Percentiles rank a stretch among this genome's conserved stretches.
These are phyloP conservation scores for Claviceps sp. DNA, from an alignment of 2,329 filamentous ascomycete genomes.

Conservation along the genomic window DNA sequence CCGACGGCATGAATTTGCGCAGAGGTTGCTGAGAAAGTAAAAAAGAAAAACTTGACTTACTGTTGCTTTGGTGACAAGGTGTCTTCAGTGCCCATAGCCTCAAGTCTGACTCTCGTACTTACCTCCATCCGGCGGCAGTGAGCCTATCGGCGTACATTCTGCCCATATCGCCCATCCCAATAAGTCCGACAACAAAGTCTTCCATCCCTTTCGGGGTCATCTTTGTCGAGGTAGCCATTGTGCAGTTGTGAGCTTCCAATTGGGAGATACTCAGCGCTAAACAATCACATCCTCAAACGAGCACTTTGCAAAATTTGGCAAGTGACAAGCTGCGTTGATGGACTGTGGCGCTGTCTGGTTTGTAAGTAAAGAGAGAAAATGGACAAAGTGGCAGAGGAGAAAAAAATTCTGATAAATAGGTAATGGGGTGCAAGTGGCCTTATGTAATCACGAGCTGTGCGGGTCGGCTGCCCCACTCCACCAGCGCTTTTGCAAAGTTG, in stretches of 20 bases:
- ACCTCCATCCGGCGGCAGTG: slow-evolving; percentile 94
- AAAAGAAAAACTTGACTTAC: background rate
- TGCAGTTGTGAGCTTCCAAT: slow-evolving; percentile 10
- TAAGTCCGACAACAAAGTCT: slow-evolving; percentile 74
- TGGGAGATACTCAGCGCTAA: slow-evolving; percentile 9
- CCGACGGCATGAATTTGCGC: slow-evolving; percentile 4
- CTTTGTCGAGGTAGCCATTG: slow-evolving; percentile 16
- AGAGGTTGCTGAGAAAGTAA: no score
- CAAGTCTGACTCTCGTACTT: slow-evolving; percentile 13
- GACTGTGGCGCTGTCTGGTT: background rate
- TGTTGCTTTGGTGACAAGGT: no score
- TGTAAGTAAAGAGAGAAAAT: no score
- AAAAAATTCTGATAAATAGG: background rate
- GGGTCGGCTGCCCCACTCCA: background rate
- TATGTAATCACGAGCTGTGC: slow-evolving; percentile 1
- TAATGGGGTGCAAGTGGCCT: background rate
- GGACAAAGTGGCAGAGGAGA: accelerated
- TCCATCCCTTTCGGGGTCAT: slow-evolving; percentile 38
- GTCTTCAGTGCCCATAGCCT: background rate
- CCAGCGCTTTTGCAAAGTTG: background rate
- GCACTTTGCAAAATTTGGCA: background rate
- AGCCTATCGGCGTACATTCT: slow-evolving; percentile 92
- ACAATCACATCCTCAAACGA: slow-evolving; percentile 14
- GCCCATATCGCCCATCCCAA: slow-evolving; percentile 99
- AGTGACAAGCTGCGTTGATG: background rate